phyloP scores from a whole-genome alignment of 1,284 basidiomycete species.

The Fomitopsis betulina region DNA sequence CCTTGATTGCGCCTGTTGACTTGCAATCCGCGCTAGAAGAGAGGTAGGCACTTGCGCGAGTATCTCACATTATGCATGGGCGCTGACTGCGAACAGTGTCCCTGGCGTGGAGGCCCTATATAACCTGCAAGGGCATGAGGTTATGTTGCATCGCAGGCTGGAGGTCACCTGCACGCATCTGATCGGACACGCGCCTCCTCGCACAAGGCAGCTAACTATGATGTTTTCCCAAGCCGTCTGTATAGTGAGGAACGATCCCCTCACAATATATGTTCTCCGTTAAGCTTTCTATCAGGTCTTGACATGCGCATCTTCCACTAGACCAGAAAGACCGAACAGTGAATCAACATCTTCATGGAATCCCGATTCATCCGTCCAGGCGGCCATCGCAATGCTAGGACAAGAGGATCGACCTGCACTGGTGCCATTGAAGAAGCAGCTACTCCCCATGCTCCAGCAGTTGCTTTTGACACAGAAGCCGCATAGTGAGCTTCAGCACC shows the following conservation, averaged over 20 bases:
- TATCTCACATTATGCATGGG: background rate
- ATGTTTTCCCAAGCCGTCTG: background rate
- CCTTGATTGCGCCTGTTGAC: slow-evolving; percentile 24
- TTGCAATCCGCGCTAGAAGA: slow-evolving; percentile 18
- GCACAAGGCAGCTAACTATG: background rate
- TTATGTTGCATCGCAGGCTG: background rate
- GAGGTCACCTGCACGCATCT: background rate
- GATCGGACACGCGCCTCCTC: background rate
- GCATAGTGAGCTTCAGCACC: slow-evolving; percentile 1
- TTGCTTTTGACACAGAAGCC: background rate
- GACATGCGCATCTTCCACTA: too few relatives aligned
- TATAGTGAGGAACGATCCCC: background rate
- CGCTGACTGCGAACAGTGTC: background rate
- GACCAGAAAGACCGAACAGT: background rate
- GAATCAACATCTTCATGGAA: background rate
- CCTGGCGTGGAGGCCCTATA: background rate
- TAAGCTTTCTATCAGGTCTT: too few relatives aligned
- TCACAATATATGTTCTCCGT: too few relatives aligned
- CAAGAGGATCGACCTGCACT: background rate
- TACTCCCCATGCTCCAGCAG: slow-evolving; percentile 9
- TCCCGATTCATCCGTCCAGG: background rate
- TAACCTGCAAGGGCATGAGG: background rate
- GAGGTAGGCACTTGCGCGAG: slow-evolving; percentile 20
- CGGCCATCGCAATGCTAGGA: background rate
- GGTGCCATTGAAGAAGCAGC: slow-evolving; percentile 6